Percentiles rank a stretch among this genome's conserved stretches.
These are phyloP conservation scores for Yamadazyma sp. DNA, from an alignment of 805 yeast species.

Conservation along the genomic window DNA sequence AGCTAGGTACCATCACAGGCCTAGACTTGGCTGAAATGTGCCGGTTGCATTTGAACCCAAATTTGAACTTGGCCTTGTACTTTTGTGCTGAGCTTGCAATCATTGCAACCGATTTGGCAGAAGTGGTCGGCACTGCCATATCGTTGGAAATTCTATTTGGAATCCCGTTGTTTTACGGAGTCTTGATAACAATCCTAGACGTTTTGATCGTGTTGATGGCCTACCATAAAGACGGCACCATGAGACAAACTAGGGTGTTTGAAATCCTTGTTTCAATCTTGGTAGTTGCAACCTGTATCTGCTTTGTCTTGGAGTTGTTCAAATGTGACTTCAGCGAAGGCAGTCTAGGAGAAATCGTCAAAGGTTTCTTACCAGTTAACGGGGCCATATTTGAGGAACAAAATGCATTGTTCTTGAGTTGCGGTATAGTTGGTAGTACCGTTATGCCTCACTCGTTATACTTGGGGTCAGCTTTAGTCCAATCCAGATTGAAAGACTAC, in stretches of 20 bases:
- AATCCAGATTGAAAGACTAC: slow-evolving; percentile 42
- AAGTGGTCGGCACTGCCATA: slow-evolving; percentile 96
- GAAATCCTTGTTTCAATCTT: slow-evolving; percentile 78
- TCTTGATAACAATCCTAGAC: slow-evolving; percentile 79
- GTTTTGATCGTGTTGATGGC: slow-evolving; percentile 85
- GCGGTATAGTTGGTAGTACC: slow-evolving; percentile 48
- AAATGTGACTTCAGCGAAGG: slow-evolving; percentile 53
- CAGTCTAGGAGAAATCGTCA: slow-evolving; percentile 49
- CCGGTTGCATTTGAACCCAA: slow-evolving; percentile 65
- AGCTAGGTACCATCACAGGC: slow-evolving; percentile 92
- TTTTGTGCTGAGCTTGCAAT: slow-evolving; percentile 86
- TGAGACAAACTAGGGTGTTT: slow-evolving; percentile 72
- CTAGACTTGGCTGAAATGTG: slow-evolving; percentile 87
- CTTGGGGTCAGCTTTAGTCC: slow-evolving; percentile 46
- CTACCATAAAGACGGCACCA: slow-evolving; percentile 80
- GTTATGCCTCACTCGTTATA: slow-evolving; percentile 49
- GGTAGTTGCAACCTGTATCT: slow-evolving; percentile 79
- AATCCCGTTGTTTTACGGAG: slow-evolving; percentile 82
- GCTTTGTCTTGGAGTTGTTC: slow-evolving; percentile 72
- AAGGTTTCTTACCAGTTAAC: slow-evolving; percentile 47
- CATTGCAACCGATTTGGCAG: slow-evolving; percentile 94
- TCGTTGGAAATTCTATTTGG: slow-evolving; percentile 80
- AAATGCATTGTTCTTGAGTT: slow-evolving; percentile 42
- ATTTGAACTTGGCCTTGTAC: slow-evolving; percentile 62
- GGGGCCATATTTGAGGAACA: slow-evolving; percentile 31